These are phyloP conservation scores for Rhamnella rubrinervis DNA, from an alignment of 331 rosid species.

Conservation along the genomic window DNA sequence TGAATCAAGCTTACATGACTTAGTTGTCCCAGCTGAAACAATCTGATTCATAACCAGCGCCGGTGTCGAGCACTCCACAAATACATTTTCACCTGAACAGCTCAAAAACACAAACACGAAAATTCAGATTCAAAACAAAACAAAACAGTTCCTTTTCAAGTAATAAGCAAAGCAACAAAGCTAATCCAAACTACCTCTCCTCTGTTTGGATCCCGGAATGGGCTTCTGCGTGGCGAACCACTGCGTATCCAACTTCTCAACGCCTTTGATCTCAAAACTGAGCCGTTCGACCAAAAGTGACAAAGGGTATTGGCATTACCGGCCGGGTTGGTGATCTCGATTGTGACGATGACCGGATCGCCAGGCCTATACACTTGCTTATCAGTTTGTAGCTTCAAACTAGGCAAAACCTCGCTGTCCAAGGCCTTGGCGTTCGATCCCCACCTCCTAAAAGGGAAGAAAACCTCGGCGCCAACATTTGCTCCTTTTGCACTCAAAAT, in stretches of 20 bases:
- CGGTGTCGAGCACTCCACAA: conserved; percentile 64
- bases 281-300: conserved; percentile 77
- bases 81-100: conserved; percentile 71
- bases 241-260: conserved; percentile 82
- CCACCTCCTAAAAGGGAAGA: conserved; percentile 69
- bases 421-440: conserved; percentile 33
- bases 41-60: conserved; percentile 73
- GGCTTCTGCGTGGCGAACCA: conserved; percentile 94
- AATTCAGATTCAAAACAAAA: neutral
- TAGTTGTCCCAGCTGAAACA: conserved; percentile 60
- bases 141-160: neutral
- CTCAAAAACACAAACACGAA: conserved; percentile 14
- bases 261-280: conserved; percentile 76
- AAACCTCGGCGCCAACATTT: conserved; percentile 64
- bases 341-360: conserved; percentile 68
- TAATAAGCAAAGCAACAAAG: neutral
- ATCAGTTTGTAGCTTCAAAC: conserved; percentile 69
- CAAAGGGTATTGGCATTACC: conserved; percentile 28
- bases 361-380: conserved; percentile 86
- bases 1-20: conserved; percentile 67
- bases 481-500: conserved; percentile 8
- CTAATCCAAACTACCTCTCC: conserved; percentile 49
- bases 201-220: conserved; percentile 67
- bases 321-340: conserved; percentile 64
- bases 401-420: conserved; percentile 36